Conservation (phyloP, 148 eudicot genomes). For the Rhododendron molle region DNA sequence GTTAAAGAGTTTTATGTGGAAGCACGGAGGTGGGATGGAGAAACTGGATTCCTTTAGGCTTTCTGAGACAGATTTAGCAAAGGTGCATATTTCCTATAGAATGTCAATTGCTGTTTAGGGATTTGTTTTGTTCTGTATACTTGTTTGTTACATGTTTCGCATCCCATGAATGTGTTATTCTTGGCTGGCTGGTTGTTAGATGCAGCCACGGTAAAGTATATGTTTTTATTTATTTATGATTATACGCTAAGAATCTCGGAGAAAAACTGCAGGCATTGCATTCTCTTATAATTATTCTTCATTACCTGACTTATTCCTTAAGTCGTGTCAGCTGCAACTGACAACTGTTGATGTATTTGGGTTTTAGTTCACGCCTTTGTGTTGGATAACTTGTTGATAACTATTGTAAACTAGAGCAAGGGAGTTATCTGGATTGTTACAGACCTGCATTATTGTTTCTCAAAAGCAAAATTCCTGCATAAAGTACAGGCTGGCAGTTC, state of each 20-base stretch:
- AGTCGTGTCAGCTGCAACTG: background rate
- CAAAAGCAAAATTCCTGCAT: background rate
- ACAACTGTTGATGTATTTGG: background rate
- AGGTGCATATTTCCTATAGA: slow-evolving; percentile 41
- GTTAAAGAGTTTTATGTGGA: slow-evolving; percentile 83
- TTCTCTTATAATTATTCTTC: background rate
- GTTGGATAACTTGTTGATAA: background rate
- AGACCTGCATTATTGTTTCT: background rate
- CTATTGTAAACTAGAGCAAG: background rate
- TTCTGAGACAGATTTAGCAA: slow-evolving; percentile 48
- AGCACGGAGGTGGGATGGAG: slow-evolving; percentile 70
- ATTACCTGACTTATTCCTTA: background rate
- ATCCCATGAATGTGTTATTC: background rate
- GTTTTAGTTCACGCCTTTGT: background rate
- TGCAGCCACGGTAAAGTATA: background rate
- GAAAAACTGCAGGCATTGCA: background rate
- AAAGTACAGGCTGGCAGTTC: background rate
- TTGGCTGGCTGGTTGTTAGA: background rate
- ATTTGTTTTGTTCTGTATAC: background rate
- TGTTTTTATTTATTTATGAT: background rate
- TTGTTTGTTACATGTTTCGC: background rate
- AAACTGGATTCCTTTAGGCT: slow-evolving; percentile 56
- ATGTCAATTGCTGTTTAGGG: background rate
- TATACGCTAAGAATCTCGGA: background rate
- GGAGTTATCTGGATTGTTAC: background rate